These are phyloP conservation scores for Ceratocystis destructans DNA, from an alignment of 2,329 filamentous ascomycete genomes.

Conservation along the genomic window DNA sequence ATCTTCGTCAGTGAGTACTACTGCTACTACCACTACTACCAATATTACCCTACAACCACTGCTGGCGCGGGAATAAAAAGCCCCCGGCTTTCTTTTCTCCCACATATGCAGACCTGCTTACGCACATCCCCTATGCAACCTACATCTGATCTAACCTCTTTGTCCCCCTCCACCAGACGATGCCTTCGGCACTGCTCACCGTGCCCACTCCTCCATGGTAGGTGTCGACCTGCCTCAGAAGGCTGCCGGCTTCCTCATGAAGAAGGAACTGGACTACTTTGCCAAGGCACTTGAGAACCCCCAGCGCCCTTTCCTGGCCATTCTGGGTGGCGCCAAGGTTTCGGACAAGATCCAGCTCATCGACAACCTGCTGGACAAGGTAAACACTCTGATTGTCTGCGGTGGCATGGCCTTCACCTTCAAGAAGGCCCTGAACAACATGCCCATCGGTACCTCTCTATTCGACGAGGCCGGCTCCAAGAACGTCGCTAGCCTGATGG, in stretches of 20 bases:
- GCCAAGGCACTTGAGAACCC: slow-evolving; percentile 89
- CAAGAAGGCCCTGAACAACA: slow-evolving; percentile 92
- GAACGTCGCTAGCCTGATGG: slow-evolving; percentile 73
- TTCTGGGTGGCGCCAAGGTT: slow-evolving; percentile 95
- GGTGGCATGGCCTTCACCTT: slow-evolving; percentile 99
- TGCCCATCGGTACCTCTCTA: slow-evolving; percentile 79
- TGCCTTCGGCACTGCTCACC: slow-evolving; percentile 95
- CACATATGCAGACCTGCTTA: not conserved
- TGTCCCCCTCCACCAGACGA: slow-evolving; percentile 34
- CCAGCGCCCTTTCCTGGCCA: slow-evolving; percentile 91
- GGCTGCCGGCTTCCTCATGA: slow-evolving; percentile 95
- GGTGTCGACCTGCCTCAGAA: slow-evolving; percentile 91
- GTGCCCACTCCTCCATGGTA: slow-evolving; percentile 98
- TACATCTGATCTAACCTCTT: not conserved
- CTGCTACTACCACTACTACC: no score
- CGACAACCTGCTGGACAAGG: slow-evolving; percentile 96
- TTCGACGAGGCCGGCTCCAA: slow-evolving; percentile 91
- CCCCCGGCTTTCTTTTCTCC: not conserved
- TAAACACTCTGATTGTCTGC: slow-evolving; percentile 91
- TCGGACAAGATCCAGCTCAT: slow-evolving; percentile 99
- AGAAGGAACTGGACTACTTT: slow-evolving; percentile 99
- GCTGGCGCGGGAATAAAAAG: no score
- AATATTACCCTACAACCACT: no score
- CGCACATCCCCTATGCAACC: not conserved
- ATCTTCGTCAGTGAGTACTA: slow-evolving; percentile 75